Base-by-base conservation (phyloP, 495 filamentous ascomycete genomes). In the Penicillium macrosclerotiorum region DNA sequence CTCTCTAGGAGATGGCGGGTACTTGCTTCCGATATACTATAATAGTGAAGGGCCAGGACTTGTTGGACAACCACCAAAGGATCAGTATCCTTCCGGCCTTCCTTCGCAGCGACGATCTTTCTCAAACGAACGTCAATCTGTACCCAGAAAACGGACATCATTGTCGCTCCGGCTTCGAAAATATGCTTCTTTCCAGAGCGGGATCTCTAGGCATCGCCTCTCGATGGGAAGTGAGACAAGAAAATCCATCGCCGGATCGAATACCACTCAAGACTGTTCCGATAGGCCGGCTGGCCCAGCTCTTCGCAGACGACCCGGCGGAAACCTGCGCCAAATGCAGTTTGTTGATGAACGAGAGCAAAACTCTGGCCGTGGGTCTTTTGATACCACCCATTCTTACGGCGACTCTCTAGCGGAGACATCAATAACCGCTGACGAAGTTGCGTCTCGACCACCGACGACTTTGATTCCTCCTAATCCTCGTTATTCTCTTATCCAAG, bases 301-400 rank as follows among this genome's bases (percentile, higher is more conserved):
- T 47, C 81, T 98, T 30, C 81, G 93, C 45, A 79, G 93, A 58
- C 80, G 88, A 20, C 94, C 92, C 13, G 93, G 93, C 37, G 90
- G 93, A 26, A 85, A 97, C 69, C 72, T 98, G 38, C 83, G 89
- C 50, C 88, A 85, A 18, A 89, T 82, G 37, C 75, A 80, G 20
- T 88, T 86, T 59, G 84, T 87, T 18, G 79, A 80, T 49, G 88
- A 90, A 30, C 57, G 87, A 6, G 80, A 86, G 36, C 62, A 73
- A 25, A 64, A 73, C 3, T 72, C 75, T 38, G 77, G 82, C 52
- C 87, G 87, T 17, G 79, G 74, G 29, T 95, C 90, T 5, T 77
- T 83, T 14, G 83, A 79, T 18, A 92, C 89, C 4, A 62, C 90
- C 37, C 80, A 78, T 4, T 84, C 82, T 1, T 83, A 80, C 47